Evolutionary conservation across 306 rosid species (phyloP).

Genomic region (Clitoria ternatea): DNA sequence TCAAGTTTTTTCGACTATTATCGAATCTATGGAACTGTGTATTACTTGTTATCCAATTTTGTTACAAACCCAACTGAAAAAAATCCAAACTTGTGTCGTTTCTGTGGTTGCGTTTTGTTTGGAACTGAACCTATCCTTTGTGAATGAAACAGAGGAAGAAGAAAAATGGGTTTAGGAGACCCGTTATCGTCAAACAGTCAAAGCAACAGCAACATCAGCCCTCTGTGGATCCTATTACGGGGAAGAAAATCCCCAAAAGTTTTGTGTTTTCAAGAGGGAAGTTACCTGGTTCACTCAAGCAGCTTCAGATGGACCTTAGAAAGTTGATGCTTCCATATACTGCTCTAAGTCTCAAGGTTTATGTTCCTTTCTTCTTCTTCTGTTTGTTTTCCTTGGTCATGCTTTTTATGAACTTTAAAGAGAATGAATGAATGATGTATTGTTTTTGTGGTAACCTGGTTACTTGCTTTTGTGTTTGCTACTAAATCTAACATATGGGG

Average conservation of each 20-base stretch:
- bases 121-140: too few relatives aligned
- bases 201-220: conserved; percentile 31
- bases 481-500: not conserved
- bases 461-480: not conserved
- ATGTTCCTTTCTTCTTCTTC: not conserved
- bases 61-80: too few relatives aligned
- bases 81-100: too few relatives aligned
- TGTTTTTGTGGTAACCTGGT: not conserved
- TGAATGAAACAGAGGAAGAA: conserved; percentile 4
- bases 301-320: conserved; percentile 85
- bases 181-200: conserved; percentile 41
- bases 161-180: conserved; percentile 43
- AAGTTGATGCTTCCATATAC: conserved; percentile 87
- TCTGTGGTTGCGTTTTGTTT: too few relatives aligned
- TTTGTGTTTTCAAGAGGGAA: conserved; percentile 80
- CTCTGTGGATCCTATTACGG: conserved; percentile 77
- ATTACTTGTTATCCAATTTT: too few relatives aligned
- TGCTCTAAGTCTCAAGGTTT: conserved; percentile 77
- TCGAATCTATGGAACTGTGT: too few relatives aligned
- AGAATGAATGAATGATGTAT: not conserved
- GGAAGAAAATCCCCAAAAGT: conserved; percentile 90
- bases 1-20: too few relatives aligned
- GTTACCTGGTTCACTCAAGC: conserved; percentile 78
- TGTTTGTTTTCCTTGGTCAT: not conserved
- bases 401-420: not conserved